Evolutionary conservation across 352 stramenopile genomes (phyloP), one percentile per base, ranked within the genome.

Genomic region (Phytopythium aichiense): DNA sequence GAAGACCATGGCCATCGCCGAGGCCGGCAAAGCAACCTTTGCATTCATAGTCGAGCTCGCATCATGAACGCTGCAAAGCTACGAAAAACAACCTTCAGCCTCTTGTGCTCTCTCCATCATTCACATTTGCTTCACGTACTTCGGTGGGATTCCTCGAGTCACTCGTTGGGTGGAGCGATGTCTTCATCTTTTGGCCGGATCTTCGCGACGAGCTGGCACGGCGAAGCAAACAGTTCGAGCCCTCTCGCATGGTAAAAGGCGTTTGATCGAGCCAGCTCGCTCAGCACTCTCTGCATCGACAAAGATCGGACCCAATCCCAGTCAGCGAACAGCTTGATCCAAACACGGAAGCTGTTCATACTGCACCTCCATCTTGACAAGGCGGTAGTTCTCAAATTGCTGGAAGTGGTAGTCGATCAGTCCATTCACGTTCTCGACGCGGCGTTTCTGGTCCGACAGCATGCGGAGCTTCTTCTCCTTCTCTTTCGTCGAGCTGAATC

Each of bases 401-500:
- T 77, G 72, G 67, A 88, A 81, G 65, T 95, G 84, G n/a, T 66
- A 72, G 7, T 92, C 79, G 16, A 95, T 75, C 22, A 95, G 67
- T 8, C 63, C 46, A 38, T 91, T 93, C 15, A 90, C 84, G 54
- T 95, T 95, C 53, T 95, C 86, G 2, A 92, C 84, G 18, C 86
- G 84, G 9, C 86, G 84, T 56, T 87, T 87, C 58, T 95, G 86
- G 64, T 95, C 86, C 18, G 81, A 87, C 28, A 95, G 70, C 75
- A 95, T 86, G 20, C 86, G 73, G 25, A 89, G 61, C 58, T 91
- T 91, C 62, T 91, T 93, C 53, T 95, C 86, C 52, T 88, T 88
- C 42, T 92, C 85, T 59, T 76, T 89, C 0, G 59, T 69, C 0
- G 76, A 76, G 31, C 72, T 79, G 23, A 74, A 65, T 43, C 75